Evolutionary conservation across 2,329 filamentous ascomycete species (phyloP).

Genomic region (Alternaria hordeiaustralica): DNA sequence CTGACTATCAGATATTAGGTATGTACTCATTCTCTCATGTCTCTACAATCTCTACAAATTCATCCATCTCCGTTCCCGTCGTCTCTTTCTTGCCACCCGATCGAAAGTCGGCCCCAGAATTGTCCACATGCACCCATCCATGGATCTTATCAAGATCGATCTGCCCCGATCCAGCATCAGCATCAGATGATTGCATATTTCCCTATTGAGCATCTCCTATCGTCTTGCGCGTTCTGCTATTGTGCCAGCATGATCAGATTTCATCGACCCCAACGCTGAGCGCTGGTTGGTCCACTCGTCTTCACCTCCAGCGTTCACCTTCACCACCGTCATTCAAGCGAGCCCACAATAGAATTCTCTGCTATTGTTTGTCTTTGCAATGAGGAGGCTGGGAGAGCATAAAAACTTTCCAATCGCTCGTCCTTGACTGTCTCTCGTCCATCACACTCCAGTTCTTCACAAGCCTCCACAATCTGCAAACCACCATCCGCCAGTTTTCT

Average conservation of each 20-base stretch:
- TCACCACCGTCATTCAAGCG: slow-evolving; percentile 16
- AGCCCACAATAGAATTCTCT: slow-evolving; percentile 9
- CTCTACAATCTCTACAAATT: not conserved
- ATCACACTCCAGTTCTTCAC: not conserved
- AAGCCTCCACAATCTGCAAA: not conserved
- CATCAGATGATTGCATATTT: not conserved
- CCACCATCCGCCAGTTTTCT: not conserved
- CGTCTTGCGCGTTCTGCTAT: not conserved
- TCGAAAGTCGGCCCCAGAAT: not conserved
- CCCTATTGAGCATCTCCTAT: not conserved
- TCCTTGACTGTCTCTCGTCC: not conserved
- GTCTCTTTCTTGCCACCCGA: not conserved
- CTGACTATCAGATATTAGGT: not conserved
- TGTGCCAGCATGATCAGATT: not conserved
- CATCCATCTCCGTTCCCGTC: not conserved
- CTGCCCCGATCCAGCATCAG: not conserved
- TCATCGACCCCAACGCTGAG: not conserved
- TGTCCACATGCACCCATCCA: not conserved
- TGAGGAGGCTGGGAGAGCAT: not conserved
- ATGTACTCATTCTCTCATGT: not conserved
- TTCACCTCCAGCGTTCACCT: slow-evolving; percentile 18
- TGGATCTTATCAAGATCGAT: not conserved
- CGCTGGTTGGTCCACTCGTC: not conserved
- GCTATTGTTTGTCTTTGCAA: slow-evolving; percentile 8
- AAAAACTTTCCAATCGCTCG: not conserved